These are phyloP conservation scores for Echinochloa phyllopogon DNA, from an alignment of 176 grass and related monocot genomes.

Conservation along the genomic window DNA sequence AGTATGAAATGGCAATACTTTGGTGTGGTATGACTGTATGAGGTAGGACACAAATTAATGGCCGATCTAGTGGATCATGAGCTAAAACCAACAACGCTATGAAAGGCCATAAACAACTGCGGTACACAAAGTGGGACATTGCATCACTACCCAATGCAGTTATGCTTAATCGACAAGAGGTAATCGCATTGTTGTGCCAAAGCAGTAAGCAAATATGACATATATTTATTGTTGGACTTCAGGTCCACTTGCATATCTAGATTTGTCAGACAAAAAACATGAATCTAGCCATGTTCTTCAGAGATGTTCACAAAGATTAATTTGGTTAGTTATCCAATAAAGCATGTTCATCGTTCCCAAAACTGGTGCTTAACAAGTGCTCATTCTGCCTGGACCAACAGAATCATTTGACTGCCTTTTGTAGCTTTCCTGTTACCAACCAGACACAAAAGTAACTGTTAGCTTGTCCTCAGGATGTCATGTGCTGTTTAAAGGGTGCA, in stretches of 20 bases:
- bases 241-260: slow-evolving; percentile 42
- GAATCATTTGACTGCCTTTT: slow-evolving; percentile 52
- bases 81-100: slow-evolving; percentile 24
- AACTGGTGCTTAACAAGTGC: neutral
- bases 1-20: neutral
- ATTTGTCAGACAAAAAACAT: slow-evolving; percentile 8
- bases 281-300: slow-evolving; percentile 38
- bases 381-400: slow-evolving; percentile 1
- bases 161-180: neutral
- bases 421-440: slow-evolving; percentile 26
- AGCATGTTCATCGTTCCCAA: slow-evolving; percentile 40
- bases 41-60: neutral
- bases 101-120: neutral
- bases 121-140: slow-evolving; percentile 29
- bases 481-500: slow-evolving; percentile 26
- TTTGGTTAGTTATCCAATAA: slow-evolving; percentile 20
- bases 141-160: slow-evolving; percentile 23
- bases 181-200: neutral
- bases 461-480: slow-evolving; percentile 50
- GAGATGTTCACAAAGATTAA: slow-evolving; percentile 1
- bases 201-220: neutral
- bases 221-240: neutral
- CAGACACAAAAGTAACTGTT: slow-evolving; percentile 34
- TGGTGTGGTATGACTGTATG: slow-evolving; percentile 16
- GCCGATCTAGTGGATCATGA: slow-evolving; percentile 17